Conservation (phyloP, 441 rosid genomes). For the Melastoma candidum region DNA sequence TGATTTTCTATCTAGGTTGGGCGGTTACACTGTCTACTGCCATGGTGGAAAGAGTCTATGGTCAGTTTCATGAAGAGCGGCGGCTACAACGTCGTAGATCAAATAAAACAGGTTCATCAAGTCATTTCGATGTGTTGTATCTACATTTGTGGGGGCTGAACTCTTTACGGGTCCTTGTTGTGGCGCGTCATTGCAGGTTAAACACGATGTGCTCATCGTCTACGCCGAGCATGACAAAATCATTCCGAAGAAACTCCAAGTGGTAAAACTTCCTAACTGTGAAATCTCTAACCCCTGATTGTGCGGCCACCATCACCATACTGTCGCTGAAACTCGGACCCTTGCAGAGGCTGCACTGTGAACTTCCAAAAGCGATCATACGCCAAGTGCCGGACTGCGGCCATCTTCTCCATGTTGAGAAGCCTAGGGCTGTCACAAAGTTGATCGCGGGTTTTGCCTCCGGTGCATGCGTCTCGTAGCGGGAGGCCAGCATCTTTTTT, state of each 20-base stretch:
- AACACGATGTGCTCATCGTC: slow-evolving; percentile 44
- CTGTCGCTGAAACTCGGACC: neutral
- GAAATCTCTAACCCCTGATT: neutral
- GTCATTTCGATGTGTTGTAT: neutral
- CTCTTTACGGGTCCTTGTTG: neutral
- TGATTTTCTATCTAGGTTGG: slow-evolving; percentile 30
- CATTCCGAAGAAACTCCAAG: slow-evolving; percentile 39
- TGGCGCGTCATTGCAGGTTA: slow-evolving; percentile 26
- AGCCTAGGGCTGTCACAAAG: slow-evolving; percentile 33
- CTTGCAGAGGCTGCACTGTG: slow-evolving; percentile 40
- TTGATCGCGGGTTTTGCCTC: slow-evolving; percentile 32
- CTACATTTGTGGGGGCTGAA: neutral
- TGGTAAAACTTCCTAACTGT: slow-evolving; percentile 27
- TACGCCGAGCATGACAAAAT: slow-evolving; percentile 54
- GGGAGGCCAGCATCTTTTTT: neutral
- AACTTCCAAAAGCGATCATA: slow-evolving; percentile 37
- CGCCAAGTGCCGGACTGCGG: slow-evolving; percentile 36
- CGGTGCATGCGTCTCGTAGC: slow-evolving; percentile 5
- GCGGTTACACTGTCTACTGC: slow-evolving; percentile 57
- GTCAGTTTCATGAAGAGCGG: slow-evolving; percentile 57
- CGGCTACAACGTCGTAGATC: slow-evolving; percentile 50
- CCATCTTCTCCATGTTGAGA: slow-evolving; percentile 63
- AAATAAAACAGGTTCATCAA: slow-evolving; percentile 36
- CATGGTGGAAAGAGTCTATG: slow-evolving; percentile 72
- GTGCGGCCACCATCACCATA: neutral